These are phyloP conservation scores for Raffaelea albimanens DNA, from an alignment of 2,329 filamentous ascomycete species.

Conservation along the genomic window DNA sequence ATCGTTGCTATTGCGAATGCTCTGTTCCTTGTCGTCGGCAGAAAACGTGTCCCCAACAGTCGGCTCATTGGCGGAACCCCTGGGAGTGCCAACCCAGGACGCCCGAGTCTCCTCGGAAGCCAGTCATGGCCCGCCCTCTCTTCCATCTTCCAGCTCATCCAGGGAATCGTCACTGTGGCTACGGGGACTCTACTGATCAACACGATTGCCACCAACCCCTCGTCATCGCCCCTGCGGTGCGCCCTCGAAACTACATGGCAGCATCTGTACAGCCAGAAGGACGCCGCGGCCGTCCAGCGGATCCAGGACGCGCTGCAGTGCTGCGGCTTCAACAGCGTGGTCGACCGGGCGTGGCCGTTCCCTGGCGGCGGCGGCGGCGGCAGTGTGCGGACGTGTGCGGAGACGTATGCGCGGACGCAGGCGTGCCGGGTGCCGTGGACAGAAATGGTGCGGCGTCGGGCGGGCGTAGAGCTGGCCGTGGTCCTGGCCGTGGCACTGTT, in stretches of 20 bases:
- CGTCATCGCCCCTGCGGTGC: conserved; percentile 33
- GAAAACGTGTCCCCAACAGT: too few species aligned
- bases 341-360: conserved; percentile 57
- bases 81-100: too few species aligned
- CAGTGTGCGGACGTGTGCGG: conserved; percentile 27
- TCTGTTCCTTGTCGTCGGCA: not conserved
- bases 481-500: conserved; percentile 42
- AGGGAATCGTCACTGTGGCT: conserved; percentile 30
- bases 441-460: conserved; percentile 39
- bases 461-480: conserved; percentile 45
- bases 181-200: conserved; percentile 33
- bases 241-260: conserved; percentile 48
- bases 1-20: conserved; percentile 7
- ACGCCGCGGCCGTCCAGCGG: conserved; percentile 37
- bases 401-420: conserved; percentile 30
- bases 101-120: too few species aligned
- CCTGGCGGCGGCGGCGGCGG: conserved; percentile 17
- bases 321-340: conserved; percentile 51
- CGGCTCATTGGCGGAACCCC: too few species aligned
- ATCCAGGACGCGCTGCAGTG: conserved; percentile 60
- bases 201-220: too few species aligned
- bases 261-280: conserved; percentile 38
- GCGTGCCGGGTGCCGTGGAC: conserved; percentile 49
- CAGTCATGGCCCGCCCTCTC: conserved; percentile 1
- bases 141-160: conserved; percentile 7